Evolutionary conservation across 495 filamentous ascomycete genomes (phyloP).

Genomic region (Penicillium goetzii): DNA sequence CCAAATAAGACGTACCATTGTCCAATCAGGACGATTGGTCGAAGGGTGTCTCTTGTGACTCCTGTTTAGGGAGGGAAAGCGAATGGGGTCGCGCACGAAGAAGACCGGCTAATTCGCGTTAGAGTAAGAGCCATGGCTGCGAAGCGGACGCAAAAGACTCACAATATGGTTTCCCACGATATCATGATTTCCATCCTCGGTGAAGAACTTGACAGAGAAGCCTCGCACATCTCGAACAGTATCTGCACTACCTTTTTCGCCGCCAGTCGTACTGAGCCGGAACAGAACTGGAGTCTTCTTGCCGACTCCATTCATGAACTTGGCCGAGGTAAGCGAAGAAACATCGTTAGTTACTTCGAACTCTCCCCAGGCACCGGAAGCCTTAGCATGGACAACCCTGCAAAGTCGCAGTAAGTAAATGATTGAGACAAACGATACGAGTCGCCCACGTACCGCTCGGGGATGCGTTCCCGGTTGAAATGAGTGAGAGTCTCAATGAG

Average conservation of each 20-base stretch:
- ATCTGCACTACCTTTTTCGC: constrained; percentile 63
- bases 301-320: constrained; percentile 59
- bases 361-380: constrained; percentile 75
- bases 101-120: constrained; percentile 45
- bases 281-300: constrained; percentile 60
- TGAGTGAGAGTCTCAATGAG: constrained; percentile 56
- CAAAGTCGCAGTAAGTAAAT: background rate
- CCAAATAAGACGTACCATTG: constrained; percentile 40
- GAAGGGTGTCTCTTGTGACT: constrained; percentile 54
- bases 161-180: constrained; percentile 61
- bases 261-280: constrained; percentile 65
- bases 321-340: constrained; percentile 29
- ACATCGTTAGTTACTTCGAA: constrained; percentile 66
- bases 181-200: constrained; percentile 74
- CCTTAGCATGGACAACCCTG: constrained; percentile 79
- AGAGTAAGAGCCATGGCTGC: background rate
- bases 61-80: constrained; percentile 57
- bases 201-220: constrained; percentile 72
- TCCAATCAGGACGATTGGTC: constrained; percentile 51
- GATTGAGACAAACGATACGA: background rate
- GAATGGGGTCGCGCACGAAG: constrained; percentile 58
- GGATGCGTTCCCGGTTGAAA: constrained; percentile 71
- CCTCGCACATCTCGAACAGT: constrained; percentile 64
- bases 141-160: background rate
- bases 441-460: constrained; percentile 43